Evolutionary conservation across 495 filamentous ascomycete species (phyloP), one percentile per base, ranked within the genome.

Genomic region (Chlorociboria aeruginascens): DNA sequence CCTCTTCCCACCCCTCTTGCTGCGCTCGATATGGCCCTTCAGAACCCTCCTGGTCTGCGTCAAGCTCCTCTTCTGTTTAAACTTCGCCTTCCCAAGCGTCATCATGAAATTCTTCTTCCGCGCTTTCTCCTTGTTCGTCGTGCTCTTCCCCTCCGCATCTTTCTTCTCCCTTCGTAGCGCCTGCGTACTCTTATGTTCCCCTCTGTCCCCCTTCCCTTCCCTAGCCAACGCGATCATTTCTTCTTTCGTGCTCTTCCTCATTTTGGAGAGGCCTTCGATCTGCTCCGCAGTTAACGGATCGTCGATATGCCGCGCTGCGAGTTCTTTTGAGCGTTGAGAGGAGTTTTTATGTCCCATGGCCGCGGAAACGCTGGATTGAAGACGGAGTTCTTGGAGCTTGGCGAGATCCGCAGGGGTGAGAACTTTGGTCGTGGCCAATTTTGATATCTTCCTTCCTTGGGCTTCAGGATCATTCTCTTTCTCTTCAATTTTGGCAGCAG

Each of bases 21-120:
- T 73, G 58, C 88, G 74, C 36, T 93, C 85, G 36, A 85, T 70
- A 65, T 96, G 89, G 41, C 78, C 83, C 65, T 76, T 86, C 54
- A 98, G 57, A 43, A 85, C 73, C 63, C 79, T 83, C 53, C 77
- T 75, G 38, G 81, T 87, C 58, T 95, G 82, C 35, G 82, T 74
- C 60, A 98, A 70, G 78, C 86, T 94, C 56, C 86, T 73, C 81
- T 95, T 96, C 61, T 85, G 81, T 72, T 96, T 97, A 40, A 71
- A 76, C 68, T 86, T 86, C 3, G 92, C 90, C 72, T 97, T 97
- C 40, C 89, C 86, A 33, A 97, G 64, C 29, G 89, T 95, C 93
- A 99, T 99, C 58, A 97, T 61, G 65, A 97, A 93, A 63, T 97
- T 97, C 80, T 99, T 97, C 71, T 81, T 83, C 43, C 90, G 71